Evolutionary conservation across 805 yeast genomes (phyloP), one percentile per base, ranked within the genome.

Genomic region (Saccharomycodes ludwigii): DNA sequence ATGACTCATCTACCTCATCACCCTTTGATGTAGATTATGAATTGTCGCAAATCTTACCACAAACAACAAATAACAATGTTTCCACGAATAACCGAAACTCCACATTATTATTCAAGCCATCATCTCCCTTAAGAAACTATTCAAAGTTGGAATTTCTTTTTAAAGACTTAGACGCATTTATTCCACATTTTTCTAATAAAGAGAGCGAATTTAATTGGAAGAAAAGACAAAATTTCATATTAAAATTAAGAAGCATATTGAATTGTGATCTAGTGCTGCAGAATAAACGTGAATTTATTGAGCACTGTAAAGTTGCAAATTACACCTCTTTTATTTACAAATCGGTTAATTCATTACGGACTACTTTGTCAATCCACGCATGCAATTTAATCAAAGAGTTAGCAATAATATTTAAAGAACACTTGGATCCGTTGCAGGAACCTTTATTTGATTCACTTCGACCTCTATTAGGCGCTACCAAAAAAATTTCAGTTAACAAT

Each of bases 171-270:
- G 56, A 34, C 4, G 28, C 58, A 5, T 32, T 50, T 16, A 6
- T 39, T 5, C 61, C 64, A 5, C 85, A 88, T 44, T 68, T 63
- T 6, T 79, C 77, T 4, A 22, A 34, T 63, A 62, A 77, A 45
- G 98, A 91, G 51, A 79, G 94, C 0, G 98, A 91, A 47, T 66
- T 66, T 36, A 91, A 91, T 49, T 91, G 98, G 98, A 55, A 61
- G 15, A 42, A 46, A 0, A 65, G 98, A 46, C 95, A 86, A 43
- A 65, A 67, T 32, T 59, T 60, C 30, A 66, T 84, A 3, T 44
- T 67, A 1, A 65, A 63, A 30, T 46, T 84, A 21, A 64, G 95
- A 35, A 60, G 68, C 20, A 8, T 30, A 17, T 18, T 38, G 16
- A 13, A 6, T 25, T 17, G 19, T 10, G 20, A 14, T 14, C 16